Evolutionary conservation across 257 asterid species (phyloP), one percentile per base, ranked within the genome.

Genomic region (Solanum bukasovii): DNA sequence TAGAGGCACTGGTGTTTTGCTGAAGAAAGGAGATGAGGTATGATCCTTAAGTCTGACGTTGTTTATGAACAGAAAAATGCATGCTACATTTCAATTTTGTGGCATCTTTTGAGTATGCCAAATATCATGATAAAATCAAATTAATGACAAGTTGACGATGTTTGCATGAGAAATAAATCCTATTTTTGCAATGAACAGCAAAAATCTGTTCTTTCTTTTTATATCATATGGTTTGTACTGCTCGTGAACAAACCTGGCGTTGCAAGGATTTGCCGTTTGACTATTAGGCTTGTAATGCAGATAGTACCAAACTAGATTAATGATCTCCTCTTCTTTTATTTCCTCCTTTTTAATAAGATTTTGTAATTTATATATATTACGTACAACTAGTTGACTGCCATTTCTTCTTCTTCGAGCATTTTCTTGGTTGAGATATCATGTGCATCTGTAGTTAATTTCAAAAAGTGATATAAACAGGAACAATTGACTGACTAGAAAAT

Each of bases 11-110:
- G 98, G 98, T 71, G 87, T 97, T 81, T 72, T 74, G 90, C 92
- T 94, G 84, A 97, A 92, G 92, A 97, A 94, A 94, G 99, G 99
- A 72, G 98, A 96, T 70, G 98, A 96, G 99, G 99, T 95, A 94
- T 20, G 83, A 9, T 56, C 88, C 83, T 72, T 5, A 86, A 44
- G 25, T 81, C 2, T 16, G 70, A 46, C 3, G 6, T 49, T 49
- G 21, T 29, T 81, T 81, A 46, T 14, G 29, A 81, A 49, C 29
- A 81, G 85, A 81, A 29, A 81, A 49, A 81, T 81, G 67, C 68
- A 49, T 81, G 38, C 37, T 13, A 25, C 2, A 79, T 9, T 16
- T 79, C n/a, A 46, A 21, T 46, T 81, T 46, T 46, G 27, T 29
- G 42, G 21, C 70, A 49, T 81, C 4, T 81, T 44, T 81, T 81